phyloP scores from a whole-genome alignment of 1,284 basidiomycete genomes.

The Flammula alnicola region DNA sequence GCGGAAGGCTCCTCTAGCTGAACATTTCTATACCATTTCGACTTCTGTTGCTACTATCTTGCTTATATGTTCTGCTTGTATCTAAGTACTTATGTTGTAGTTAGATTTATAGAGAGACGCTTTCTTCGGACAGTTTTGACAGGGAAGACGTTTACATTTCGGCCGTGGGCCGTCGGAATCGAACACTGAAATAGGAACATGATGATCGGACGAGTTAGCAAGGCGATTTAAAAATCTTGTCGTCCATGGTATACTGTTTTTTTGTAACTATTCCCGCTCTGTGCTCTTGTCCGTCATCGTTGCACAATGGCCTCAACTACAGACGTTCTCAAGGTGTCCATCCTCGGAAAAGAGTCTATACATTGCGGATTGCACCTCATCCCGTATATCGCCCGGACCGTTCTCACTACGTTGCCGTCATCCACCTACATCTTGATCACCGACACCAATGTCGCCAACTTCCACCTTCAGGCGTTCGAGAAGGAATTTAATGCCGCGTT shows the following conservation, averaged over 20 bases:
- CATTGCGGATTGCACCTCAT: slow-evolving; percentile 92
- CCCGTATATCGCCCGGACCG: slow-evolving; percentile 83
- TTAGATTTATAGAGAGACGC: neutral
- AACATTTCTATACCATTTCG: slow-evolving; percentile 10
- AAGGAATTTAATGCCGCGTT: slow-evolving; percentile 58
- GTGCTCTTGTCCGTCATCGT: slow-evolving; percentile 7
- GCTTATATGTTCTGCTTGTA: slow-evolving; percentile 9
- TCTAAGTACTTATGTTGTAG: slow-evolving; percentile 2
- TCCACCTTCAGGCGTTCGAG: slow-evolving; percentile 76
- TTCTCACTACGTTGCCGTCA: slow-evolving; percentile 76
- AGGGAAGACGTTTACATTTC: neutral
- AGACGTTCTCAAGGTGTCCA: slow-evolving; percentile 74
- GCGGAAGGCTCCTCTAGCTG: slow-evolving; percentile 4
- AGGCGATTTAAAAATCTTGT: slow-evolving; percentile 7
- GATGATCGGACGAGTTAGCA: slow-evolving; percentile 9
- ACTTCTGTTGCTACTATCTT: slow-evolving; percentile 2
- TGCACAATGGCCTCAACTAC: slow-evolving; percentile 32
- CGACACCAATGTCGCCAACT: slow-evolving; percentile 85
- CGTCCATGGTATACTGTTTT: neutral
- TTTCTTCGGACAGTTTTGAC: neutral
- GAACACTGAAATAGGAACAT: too few species aligned
- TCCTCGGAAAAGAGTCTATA: slow-evolving; percentile 87
- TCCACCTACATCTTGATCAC: slow-evolving; percentile 94
- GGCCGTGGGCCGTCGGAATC: too few species aligned
- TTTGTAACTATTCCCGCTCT: slow-evolving; percentile 9